Evolutionary conservation across 2,329 filamentous ascomycete genomes (phyloP).

Genomic region (Nothophoma quercina): DNA sequence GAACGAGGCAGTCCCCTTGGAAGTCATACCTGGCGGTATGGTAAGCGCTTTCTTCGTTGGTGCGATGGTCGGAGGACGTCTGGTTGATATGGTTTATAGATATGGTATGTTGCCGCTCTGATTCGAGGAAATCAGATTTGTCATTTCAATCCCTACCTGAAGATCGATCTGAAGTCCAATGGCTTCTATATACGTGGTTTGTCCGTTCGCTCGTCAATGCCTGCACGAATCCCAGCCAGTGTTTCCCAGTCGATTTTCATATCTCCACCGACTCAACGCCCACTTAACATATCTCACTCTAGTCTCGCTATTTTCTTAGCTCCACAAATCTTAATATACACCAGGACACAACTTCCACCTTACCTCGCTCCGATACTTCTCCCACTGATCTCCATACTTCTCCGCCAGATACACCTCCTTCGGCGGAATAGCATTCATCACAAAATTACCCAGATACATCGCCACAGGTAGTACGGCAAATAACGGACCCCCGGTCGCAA

Average conservation of each 20-base stretch:
- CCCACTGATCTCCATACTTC: neutral
- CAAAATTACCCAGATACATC: neutral
- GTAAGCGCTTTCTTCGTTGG: neutral
- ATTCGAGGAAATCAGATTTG: too few relatives aligned
- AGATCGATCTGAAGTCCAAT: too few relatives aligned
- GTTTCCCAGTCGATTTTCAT: too few relatives aligned
- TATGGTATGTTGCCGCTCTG: neutral
- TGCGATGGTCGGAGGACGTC: neutral
- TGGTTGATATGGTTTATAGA: neutral
- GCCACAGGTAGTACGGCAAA: neutral
- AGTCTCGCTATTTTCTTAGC: too few relatives aligned
- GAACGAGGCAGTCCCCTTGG: neutral
- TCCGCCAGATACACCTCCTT: neutral
- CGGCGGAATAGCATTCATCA: neutral
- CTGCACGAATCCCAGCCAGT: too few relatives aligned
- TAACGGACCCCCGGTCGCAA: neutral
- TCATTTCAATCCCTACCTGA: too few relatives aligned
- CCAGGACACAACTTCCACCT: neutral
- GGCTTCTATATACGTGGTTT: too few relatives aligned
- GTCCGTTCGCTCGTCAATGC: too few relatives aligned
- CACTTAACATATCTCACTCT: too few relatives aligned
- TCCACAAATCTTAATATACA: neutral
- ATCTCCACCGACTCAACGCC: too few relatives aligned
- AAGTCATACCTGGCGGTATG: neutral
- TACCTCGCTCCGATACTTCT: neutral